Conservation (phyloP, 257 asterid species). For the Cruciata laevipes region DNA sequence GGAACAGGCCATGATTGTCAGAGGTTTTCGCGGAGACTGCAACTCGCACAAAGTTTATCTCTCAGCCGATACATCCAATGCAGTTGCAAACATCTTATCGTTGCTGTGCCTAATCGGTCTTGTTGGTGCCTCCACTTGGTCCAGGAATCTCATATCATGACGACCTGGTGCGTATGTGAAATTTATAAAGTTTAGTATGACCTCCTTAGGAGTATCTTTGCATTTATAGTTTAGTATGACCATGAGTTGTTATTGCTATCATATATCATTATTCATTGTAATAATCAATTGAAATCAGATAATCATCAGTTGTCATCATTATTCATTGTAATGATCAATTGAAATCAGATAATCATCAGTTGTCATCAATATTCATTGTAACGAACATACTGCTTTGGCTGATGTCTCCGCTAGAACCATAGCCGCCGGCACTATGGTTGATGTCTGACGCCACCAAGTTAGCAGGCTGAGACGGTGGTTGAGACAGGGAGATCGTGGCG, state of each 20-base stretch:
- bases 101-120: slow-evolving; percentile 64
- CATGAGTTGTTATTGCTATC: background rate
- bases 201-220: background rate
- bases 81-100: slow-evolving; percentile 49
- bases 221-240: background rate
- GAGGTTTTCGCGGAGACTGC: slow-evolving; percentile 92
- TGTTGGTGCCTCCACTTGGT: slow-evolving; percentile 43
- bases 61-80: slow-evolving; percentile 58
- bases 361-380: too few species aligned
- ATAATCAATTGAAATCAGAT: too few species aligned
- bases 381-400: too few species aligned
- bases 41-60: slow-evolving; percentile 50
- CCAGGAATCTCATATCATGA: slow-evolving; percentile 33
- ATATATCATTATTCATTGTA: too few species aligned
- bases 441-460: too few species aligned
- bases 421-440: too few species aligned
- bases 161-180: background rate
- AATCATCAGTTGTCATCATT: too few species aligned
- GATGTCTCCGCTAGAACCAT: too few species aligned
- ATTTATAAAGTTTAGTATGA: background rate
- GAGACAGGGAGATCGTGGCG: background rate
- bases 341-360: too few species aligned
- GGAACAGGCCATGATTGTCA: slow-evolving; percentile 86
- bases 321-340: too few species aligned
- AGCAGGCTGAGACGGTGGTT: background rate